These are phyloP conservation scores for Eutreptiella sp. DNA, from an alignment of 208 protist species.

Conservation along the genomic window DNA sequence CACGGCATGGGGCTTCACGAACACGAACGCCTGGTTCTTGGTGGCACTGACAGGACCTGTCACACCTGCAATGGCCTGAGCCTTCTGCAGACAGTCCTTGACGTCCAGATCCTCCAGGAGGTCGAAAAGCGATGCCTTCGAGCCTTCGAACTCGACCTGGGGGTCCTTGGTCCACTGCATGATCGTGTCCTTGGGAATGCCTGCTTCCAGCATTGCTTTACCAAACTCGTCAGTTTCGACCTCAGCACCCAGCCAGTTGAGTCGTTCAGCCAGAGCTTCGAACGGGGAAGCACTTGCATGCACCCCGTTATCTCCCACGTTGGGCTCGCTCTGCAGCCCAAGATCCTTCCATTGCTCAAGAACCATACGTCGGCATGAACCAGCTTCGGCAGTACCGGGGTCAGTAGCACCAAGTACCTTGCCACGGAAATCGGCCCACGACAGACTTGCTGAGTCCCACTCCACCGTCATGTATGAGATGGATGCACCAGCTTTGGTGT, in stretches of 20 bases:
- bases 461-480: conserved; percentile 57
- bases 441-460: conserved; percentile 51
- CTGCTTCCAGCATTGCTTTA: neutral
- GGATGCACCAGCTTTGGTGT: conserved; percentile 51
- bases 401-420: conserved; percentile 55
- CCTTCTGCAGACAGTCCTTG: conserved; percentile 18
- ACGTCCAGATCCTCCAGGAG: conserved; percentile 29
- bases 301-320: conserved; percentile 49
- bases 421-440: conserved; percentile 49
- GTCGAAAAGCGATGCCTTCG: conserved; percentile 29
- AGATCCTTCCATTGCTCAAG: conserved; percentile 47
- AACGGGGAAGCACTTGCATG: conserved; percentile 53
- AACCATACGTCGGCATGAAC: conserved; percentile 50
- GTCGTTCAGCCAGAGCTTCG: conserved; percentile 54
- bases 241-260: conserved; percentile 51
- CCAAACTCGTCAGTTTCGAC: conserved; percentile 58
- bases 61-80: too few species aligned
- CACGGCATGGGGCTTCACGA: conserved; percentile 55
- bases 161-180: conserved; percentile 38
- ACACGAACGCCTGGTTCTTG: conserved; percentile 52
- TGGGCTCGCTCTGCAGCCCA: conserved; percentile 45
- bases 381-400: conserved; percentile 35
- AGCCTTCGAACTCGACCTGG: conserved; percentile 23
- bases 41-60: neutral
- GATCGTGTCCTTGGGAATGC: conserved; percentile 24